Percentiles rank a stretch among this genome's conserved stretches.
Evolutionary conservation across 1,139 yeast species (phyloP).

Genomic region (Yamadazyma pseudoaaseri): DNA sequence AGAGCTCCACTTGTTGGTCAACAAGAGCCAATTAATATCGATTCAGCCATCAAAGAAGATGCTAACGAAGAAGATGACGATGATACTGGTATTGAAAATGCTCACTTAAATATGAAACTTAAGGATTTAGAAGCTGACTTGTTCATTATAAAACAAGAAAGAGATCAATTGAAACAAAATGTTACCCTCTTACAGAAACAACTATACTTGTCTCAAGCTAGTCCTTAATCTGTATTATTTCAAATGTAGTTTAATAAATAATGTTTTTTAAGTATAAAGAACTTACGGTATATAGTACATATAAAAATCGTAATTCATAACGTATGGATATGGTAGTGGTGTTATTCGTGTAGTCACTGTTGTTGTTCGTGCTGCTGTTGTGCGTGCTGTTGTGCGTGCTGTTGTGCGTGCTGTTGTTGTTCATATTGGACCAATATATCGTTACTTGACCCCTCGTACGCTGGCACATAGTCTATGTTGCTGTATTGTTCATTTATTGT

Average conservation of each 20-base stretch:
- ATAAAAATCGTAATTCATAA: conserved; percentile 1
- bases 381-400: background rate
- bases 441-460: conserved; percentile 30
- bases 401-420: background rate
- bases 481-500: conserved; percentile 21
- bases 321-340: background rate
- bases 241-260: background rate
- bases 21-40: conserved; percentile 1
- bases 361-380: background rate
- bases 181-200: conserved; percentile 61
- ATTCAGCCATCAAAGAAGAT: conserved; percentile 12
- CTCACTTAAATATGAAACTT: conserved; percentile 73
- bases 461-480: conserved; percentile 37
- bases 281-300: conserved; percentile 5
- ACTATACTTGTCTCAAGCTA: conserved; percentile 32
- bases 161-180: conserved; percentile 73
- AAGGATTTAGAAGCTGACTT: conserved; percentile 85
- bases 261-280: too few species aligned
- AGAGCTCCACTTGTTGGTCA: conserved; percentile 19
- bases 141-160: conserved; percentile 76
- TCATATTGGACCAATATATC: conserved; percentile 21
- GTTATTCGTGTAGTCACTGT: background rate
- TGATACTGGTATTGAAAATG: conserved; percentile 52
- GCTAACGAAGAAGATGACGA: conserved; percentile 33
- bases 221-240: conserved; percentile 3